A percentile compares a stretch with the other conserved stretches of the same genome.
phyloP scores from a whole-genome alignment of 2,329 filamentous ascomycete genomes.

The Onygenales sp. region DNA sequence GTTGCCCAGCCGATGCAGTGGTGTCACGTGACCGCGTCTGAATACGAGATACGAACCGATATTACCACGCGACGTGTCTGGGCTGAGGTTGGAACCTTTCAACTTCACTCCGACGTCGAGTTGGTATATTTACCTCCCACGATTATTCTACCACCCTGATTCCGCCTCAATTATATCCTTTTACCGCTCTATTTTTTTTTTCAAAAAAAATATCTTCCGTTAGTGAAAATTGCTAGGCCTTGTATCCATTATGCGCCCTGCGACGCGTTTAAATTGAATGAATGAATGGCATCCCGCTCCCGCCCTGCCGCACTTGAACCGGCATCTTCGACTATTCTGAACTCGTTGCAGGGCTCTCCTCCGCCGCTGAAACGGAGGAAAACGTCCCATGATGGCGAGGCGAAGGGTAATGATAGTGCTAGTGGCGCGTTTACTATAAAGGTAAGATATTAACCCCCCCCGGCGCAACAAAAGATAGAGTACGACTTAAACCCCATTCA shows the following conservation, averaged over 20 bases:
- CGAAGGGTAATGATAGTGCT: constrained; percentile 4
- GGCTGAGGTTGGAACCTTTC: not conserved
- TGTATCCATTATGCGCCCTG: not conserved
- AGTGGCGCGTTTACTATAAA: constrained; percentile 19
- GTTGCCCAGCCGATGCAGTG: not conserved
- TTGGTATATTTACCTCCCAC: not conserved
- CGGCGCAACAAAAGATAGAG: not conserved
- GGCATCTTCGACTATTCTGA: constrained; percentile 23
- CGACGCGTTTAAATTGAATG: constrained; percentile 13
- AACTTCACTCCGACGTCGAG: not conserved
- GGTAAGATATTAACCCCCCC: constrained; percentile 15
- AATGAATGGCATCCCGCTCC: constrained; percentile 27
- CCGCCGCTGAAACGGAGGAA: constrained; percentile 23
- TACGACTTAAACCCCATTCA: not conserved
- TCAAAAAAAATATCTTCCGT: too few relatives aligned
- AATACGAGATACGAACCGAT: too few relatives aligned
- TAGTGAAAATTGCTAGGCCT: too few relatives aligned
- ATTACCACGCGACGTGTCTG: not conserved
- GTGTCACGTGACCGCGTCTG: not conserved
- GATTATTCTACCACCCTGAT: too few relatives aligned
- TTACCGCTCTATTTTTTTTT: too few relatives aligned
- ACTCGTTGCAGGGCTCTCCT: constrained; percentile 19
- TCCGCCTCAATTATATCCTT: too few relatives aligned
- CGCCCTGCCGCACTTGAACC: constrained; percentile 23
- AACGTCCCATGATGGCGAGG: constrained; percentile 12